Base-by-base conservation (phyloP, 495 filamentous ascomycete species). In the Opeltia flavorubescens region DNA sequence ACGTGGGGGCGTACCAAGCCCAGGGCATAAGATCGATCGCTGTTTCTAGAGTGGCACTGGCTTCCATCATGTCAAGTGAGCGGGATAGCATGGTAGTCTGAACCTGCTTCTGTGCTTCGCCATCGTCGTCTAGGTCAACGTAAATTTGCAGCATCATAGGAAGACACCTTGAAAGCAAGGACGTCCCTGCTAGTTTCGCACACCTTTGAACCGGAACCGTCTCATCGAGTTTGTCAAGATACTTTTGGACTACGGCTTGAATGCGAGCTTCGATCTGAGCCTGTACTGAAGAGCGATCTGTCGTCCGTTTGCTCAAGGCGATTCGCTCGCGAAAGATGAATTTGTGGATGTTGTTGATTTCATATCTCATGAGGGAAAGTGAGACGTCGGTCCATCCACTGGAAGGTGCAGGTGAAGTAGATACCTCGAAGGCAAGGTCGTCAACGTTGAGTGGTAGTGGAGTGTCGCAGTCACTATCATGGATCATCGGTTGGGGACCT, bases 41-140 rank as follows among this genome's bases (percentile, higher is more conserved):
- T 4, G 67, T 75, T 45, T 82, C 80, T 13, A 84, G 60, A 4
- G 62, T 61, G 35, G 78, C 78, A 9, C 74, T 69, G n/a, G 66
- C 64, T 58, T 83, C 80, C 46, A 81, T 62, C 34, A 74, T 68
- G 46, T 63, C 57, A 35, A 76, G 63, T 30, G 69, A 72, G 39
- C 67, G 67, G 4, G 62, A 59, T 23, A 80, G 59, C 47, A 80
- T 52, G 40, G 17, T 28, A 12, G 48, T 39, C 20, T 18, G 58
- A 9, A 82, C 52, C 25, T 63, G 57, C 23, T 57, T 64, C 3
- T 72, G 57, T 8, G 62, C 56, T 3, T 67, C 39, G 1, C 12
- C 43, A 59, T 12, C 69, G 64, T 45, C 27, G 33, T 43, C 44
- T 8, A 42, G 28, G 1, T 41, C 33, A 5, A 33, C 24, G 35